phyloP scores from a whole-genome alignment of 1,139 yeast genomes.

The Blastobotrys illinoisensis region DNA sequence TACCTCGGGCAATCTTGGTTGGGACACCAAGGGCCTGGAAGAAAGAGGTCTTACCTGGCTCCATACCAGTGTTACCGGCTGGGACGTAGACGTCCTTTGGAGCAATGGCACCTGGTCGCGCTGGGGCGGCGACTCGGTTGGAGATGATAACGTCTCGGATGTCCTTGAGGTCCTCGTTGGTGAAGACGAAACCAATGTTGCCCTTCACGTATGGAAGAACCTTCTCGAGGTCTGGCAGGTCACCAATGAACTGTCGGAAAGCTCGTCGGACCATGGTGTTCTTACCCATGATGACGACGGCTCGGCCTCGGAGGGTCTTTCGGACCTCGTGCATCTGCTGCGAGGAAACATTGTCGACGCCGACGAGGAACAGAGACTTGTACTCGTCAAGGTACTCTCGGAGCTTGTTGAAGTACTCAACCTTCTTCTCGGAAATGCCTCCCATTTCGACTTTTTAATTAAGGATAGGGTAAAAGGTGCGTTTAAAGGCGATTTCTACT shows the following conservation, averaged over 20 bases:
- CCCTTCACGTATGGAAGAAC: constrained; percentile 92
- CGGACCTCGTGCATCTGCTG: constrained; percentile 99
- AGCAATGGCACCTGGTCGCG: constrained; percentile 99
- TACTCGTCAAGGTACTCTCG: constrained; percentile 85
- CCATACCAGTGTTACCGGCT: constrained; percentile 99
- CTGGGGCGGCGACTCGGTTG: constrained; percentile 99
- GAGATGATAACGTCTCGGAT: constrained; percentile 81
- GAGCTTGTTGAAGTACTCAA: constrained; percentile 90
- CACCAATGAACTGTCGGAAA: constrained; percentile 89
- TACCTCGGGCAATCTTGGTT: constrained; percentile 99
- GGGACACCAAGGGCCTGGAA: constrained; percentile 99
- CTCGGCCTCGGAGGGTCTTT: constrained; percentile 91
- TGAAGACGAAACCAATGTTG: constrained; percentile 99
- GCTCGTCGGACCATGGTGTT: constrained; percentile 99
- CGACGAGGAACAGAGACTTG: constrained; percentile 97
- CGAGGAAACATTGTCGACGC: constrained; percentile 99
- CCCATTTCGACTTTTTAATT: constrained; percentile 90
- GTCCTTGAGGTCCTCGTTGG: constrained; percentile 88
- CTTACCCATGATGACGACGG: constrained; percentile 98
- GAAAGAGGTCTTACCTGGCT: constrained; percentile 99
- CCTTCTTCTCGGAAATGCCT: constrained; percentile 98
- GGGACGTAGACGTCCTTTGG: constrained; percentile 96
- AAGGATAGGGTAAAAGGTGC: constrained; percentile 1
- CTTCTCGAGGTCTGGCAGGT: constrained; percentile 94
- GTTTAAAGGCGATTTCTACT: neutral